These are phyloP conservation scores for Melanogaster broomeanus DNA, from an alignment of 768 basidiomycete genomes.

Conservation along the genomic window DNA sequence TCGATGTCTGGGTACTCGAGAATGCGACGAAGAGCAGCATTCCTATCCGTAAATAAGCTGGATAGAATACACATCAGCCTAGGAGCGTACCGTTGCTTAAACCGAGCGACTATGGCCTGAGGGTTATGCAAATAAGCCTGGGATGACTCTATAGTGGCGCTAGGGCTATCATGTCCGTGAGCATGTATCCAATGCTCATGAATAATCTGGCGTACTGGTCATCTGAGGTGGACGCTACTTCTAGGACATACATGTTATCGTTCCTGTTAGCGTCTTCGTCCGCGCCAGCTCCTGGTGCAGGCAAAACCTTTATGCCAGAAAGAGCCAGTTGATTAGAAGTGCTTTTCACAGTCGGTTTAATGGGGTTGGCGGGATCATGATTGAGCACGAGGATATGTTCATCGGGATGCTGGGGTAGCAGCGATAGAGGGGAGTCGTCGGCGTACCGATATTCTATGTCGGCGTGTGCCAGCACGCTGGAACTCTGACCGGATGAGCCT, in stretches of 20 bases:
- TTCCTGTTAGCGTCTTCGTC: slow-evolving; percentile 52
- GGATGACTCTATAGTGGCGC: slow-evolving; percentile 27
- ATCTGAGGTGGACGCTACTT: slow-evolving; percentile 54
- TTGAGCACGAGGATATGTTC: slow-evolving; percentile 79
- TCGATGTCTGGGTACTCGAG: slow-evolving; percentile 50
- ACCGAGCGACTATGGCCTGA: slow-evolving; percentile 55
- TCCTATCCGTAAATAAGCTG: slow-evolving; percentile 37
- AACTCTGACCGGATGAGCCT: slow-evolving; percentile 40
- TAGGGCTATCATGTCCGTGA: slow-evolving; percentile 6
- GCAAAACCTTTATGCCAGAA: slow-evolving; percentile 63
- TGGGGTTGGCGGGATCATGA: slow-evolving; percentile 49
- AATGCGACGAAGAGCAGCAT: slow-evolving; percentile 53
- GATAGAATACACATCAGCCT: background rate
- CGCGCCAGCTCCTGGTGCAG: slow-evolving; percentile 71
- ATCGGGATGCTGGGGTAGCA: slow-evolving; percentile 58
- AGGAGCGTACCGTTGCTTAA: slow-evolving; percentile 60
- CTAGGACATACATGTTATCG: slow-evolving; percentile 74
- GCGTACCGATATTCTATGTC: slow-evolving; percentile 80
- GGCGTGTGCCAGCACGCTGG: slow-evolving; percentile 53
- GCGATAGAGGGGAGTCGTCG: slow-evolving; percentile 70
- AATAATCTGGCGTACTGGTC: slow-evolving; percentile 38
- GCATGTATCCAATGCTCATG: background rate
- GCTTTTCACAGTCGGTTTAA: slow-evolving; percentile 51
- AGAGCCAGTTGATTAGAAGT: slow-evolving; percentile 49
- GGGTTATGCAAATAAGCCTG: slow-evolving; percentile 40